These are phyloP conservation scores for Oryza punctata DNA, from an alignment of 176 grass and related monocot species.

Conservation along the genomic window DNA sequence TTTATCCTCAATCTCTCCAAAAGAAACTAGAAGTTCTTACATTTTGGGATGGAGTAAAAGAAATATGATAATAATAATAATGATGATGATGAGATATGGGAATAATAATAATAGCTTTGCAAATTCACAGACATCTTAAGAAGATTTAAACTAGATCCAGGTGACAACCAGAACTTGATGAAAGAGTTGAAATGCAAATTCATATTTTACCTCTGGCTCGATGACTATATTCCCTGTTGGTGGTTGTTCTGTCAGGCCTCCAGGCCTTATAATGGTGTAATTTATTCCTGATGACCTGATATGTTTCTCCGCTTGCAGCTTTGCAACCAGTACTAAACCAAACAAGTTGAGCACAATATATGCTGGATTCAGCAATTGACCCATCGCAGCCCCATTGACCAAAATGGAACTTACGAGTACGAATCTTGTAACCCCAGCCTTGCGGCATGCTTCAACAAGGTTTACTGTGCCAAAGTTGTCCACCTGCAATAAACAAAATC, in stretches of 20 bases:
- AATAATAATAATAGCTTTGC: neutral
- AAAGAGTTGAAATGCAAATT: neutral
- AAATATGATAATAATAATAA: neutral
- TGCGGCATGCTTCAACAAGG: slow-evolving; percentile 73
- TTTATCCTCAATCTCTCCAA: too few relatives aligned
- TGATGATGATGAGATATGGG: neutral
- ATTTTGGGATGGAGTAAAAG: neutral
- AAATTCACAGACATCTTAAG: neutral
- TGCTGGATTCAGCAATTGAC: slow-evolving; percentile 73
- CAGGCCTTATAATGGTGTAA: slow-evolving; percentile 77
- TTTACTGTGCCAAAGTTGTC: slow-evolving; percentile 77
- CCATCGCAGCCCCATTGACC: slow-evolving; percentile 64
- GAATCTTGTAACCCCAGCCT: slow-evolving; percentile 63
- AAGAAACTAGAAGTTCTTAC: too few relatives aligned
- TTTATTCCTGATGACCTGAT: slow-evolving; percentile 70
- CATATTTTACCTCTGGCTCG: slow-evolving; percentile 56
- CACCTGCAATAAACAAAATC: slow-evolving; percentile 46
- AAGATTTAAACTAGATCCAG: slow-evolving; percentile 1
- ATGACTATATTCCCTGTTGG: slow-evolving; percentile 57
- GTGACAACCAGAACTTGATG: neutral
- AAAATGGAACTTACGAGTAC: slow-evolving; percentile 72
- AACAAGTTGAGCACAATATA: slow-evolving; percentile 71
- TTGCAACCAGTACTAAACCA: slow-evolving; percentile 66
- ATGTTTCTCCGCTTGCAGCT: slow-evolving; percentile 71
- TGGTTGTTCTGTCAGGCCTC: slow-evolving; percentile 64